Evolutionary conservation across 768 basidiomycete species (phyloP).

Genomic region (Amylocystis lapponica): DNA sequence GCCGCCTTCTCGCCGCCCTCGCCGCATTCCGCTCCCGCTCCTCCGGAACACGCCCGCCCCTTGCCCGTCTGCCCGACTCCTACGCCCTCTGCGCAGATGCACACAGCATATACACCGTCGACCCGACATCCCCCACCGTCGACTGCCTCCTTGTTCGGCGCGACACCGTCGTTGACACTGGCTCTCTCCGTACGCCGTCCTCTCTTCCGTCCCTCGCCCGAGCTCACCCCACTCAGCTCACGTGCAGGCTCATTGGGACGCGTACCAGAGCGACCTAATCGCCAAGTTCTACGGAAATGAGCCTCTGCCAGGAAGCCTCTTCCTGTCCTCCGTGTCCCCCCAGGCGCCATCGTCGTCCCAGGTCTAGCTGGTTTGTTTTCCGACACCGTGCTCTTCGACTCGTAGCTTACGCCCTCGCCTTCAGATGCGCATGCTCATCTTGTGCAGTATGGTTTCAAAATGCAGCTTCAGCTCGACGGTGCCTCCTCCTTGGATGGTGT

Average conservation of each 20-base stretch:
- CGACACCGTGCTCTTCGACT: not conserved
- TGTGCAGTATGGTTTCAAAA: slow-evolving; percentile 66
- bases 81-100: slow-evolving; percentile 57
- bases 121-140: slow-evolving; percentile 41
- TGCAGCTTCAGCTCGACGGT: slow-evolving; percentile 56
- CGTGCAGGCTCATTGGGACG: slow-evolving; percentile 20
- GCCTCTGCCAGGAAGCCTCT: slow-evolving; percentile 22
- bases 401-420: not conserved
- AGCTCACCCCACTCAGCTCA: slow-evolving; percentile 6
- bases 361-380: slow-evolving; percentile 55
- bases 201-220: not conserved
- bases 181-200: slow-evolving; percentile 38
- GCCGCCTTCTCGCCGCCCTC: not conserved
- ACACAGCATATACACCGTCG: slow-evolving; percentile 65
- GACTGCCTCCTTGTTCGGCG: slow-evolving; percentile 57
- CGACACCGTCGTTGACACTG: slow-evolving; percentile 41
- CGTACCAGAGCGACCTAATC: slow-evolving; percentile 20
- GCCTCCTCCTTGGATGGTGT: slow-evolving; percentile 56
- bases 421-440: slow-evolving; percentile 80
- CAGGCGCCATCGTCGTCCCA: slow-evolving; percentile 53
- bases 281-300: slow-evolving; percentile 22
- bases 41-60: not conserved
- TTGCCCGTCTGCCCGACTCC: slow-evolving; percentile 14
- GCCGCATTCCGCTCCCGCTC: not conserved
- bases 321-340: slow-evolving; percentile 13